These are phyloP conservation scores for Skeletonema potamos DNA, from an alignment of 108 stramenopile species.

Conservation along the genomic window DNA sequence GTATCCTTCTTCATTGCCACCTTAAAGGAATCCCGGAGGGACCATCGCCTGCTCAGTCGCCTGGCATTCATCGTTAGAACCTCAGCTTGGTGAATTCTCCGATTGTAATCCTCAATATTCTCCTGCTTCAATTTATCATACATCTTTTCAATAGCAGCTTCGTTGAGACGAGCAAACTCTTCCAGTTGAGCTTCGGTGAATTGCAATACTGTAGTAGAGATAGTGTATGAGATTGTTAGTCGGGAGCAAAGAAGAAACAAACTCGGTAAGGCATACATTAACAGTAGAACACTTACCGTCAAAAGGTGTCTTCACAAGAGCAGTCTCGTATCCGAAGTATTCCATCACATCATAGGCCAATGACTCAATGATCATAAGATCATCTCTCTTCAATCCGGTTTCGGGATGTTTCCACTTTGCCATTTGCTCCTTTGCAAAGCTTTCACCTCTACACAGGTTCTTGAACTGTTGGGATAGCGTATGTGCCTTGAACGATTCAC, in stretches of 20 bases:
- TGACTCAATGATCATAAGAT: conserved; percentile 26
- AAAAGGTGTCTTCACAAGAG: background rate
- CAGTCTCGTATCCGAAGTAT: conserved; percentile 17
- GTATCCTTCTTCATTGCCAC: background rate
- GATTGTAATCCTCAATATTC: conserved; percentile 21
- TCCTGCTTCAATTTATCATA: conserved; percentile 11
- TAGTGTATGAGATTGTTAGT: no score
- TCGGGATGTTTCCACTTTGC: conserved; percentile 13
- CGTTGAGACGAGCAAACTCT: conserved; percentile 12
- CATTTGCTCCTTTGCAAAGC: conserved; percentile 15
- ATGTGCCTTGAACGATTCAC: conserved; percentile 22
- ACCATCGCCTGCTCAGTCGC: background rate
- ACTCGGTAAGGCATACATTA: no score
- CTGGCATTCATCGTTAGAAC: background rate
- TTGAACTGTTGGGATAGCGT: conserved; percentile 39
- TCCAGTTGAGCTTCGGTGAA: conserved; percentile 13
- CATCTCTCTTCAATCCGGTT: conserved; percentile 10
- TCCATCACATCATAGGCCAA: conserved; percentile 27
- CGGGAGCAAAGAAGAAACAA: no score
- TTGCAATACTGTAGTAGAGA: background rate
- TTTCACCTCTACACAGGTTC: conserved; percentile 20
- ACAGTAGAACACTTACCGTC: background rate
- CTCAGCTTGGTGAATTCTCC: conserved; percentile 19
- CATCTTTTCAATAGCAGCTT: conserved; percentile 31
- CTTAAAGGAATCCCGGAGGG: background rate